These are phyloP conservation scores for Salix brachista DNA, from an alignment of 345 rosid species.

Conservation along the genomic window DNA sequence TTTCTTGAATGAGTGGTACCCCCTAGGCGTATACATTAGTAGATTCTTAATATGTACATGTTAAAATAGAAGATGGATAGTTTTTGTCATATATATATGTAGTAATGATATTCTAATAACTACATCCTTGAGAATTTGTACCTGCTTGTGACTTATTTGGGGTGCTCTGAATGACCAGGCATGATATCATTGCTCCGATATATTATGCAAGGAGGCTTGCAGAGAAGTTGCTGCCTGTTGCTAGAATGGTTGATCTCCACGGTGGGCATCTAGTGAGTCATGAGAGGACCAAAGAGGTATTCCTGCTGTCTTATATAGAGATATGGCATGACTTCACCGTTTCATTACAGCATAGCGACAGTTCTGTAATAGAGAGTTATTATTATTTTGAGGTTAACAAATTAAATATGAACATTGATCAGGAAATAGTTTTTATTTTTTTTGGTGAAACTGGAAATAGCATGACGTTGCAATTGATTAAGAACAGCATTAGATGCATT, in stretches of 20 bases:
- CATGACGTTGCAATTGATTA: neutral
- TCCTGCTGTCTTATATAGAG: neutral
- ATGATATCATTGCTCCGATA: conserved; percentile 90
- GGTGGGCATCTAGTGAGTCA: conserved; percentile 98
- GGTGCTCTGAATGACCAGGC: conserved; percentile 41
- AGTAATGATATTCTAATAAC: neutral
- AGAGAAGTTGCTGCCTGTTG: conserved; percentile 66
- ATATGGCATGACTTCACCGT: neutral
- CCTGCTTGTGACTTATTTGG: conserved; percentile 20
- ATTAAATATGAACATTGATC: neutral
- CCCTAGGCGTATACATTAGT: neutral
- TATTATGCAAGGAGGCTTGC: conserved; percentile 81
- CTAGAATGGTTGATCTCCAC: conserved; percentile 91
- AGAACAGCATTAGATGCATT: neutral
- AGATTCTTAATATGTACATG: neutral
- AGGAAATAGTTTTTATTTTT: neutral
- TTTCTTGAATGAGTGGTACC: neutral
- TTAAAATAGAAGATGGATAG: neutral
- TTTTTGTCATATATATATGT: neutral
- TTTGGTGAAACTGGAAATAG: neutral
- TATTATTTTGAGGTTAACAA: neutral
- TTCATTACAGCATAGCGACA: neutral
- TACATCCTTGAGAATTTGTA: neutral
- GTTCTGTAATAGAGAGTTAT: neutral
- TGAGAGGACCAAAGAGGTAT: conserved; percentile 89